Evolutionary conservation across 306 rosid genomes (phyloP), one percentile per base, ranked within the genome.

Genomic region (Malus sylvestris): DNA sequence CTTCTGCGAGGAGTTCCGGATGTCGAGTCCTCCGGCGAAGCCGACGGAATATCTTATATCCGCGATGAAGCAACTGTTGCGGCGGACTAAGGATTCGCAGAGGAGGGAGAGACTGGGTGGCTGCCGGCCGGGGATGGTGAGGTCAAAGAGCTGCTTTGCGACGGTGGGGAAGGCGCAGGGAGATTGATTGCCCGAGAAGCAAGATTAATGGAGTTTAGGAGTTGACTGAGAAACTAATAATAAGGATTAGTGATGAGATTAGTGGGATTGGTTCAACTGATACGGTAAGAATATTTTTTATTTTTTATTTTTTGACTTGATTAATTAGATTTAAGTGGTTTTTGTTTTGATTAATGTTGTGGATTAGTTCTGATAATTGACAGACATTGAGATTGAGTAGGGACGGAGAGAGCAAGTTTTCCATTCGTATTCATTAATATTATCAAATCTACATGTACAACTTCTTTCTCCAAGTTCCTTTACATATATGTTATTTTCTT

Each of bases 61-160:
- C 12, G 93, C 87, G 0, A 59, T 91, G 87, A 93, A 87, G 73
- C 91, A 91, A 10, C 86, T 91, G 15, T 82, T 93, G 38, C 70
- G 86, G 16, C 84, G 97, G n/a, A 74, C 88, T 16, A 62, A 91
- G 63, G 87, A 84, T 46, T 85, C 88, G 70, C 88, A 88, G 0
- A 83, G 76, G 51, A 81, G 2, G 49, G 46, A 49, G 23, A 81
- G 52, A 22, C 4, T 25, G 55, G 23, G 53, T 16, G 19, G 32
- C 25, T 38, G 72, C 12, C 30, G 22, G 20, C 42, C 58, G 63
- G 4, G 86, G 2, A 81, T 89, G 7, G 82, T 81, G 44, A 85
- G 85, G 46, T 86, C 93, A 15, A 82, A 32, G 10, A 83, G 86
- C 45, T 90, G 87, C 83, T 87, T 87, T 65, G 71, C 89, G 4